Conservation (phyloP, 345 rosid species). For the Bruguiera parviflora region DNA sequence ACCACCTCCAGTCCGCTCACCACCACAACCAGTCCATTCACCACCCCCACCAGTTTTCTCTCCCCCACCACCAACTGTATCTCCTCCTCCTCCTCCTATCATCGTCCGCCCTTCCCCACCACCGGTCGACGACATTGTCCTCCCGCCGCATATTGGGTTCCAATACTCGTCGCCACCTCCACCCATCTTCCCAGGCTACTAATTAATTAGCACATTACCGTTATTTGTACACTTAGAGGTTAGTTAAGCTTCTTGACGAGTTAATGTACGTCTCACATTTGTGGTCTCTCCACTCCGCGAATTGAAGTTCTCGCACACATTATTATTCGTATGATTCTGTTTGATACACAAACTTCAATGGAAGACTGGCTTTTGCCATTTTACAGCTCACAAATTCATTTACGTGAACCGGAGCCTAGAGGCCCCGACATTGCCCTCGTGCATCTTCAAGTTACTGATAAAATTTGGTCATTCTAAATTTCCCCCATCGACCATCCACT, state of each 20-base stretch:
- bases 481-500: too few relatives aligned
- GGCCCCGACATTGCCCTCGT: too few relatives aligned
- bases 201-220: conserved; percentile 8
- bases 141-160: conserved; percentile 58
- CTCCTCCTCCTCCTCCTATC: conserved; percentile 17
- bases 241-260: neutral
- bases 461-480: too few relatives aligned
- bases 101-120: conserved; percentile 4
- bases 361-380: too few relatives aligned
- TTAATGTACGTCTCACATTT: neutral
- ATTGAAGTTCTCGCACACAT: too few relatives aligned
- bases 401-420: too few relatives aligned
- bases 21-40: conserved; percentile 24
- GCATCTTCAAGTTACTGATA: too few relatives aligned
- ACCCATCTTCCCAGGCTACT: conserved; percentile 66
- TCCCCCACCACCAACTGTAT: conserved; percentile 24
- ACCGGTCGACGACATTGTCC: conserved; percentile 16
- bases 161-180: conserved; percentile 78
- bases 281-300: too few relatives aligned
- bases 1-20: conserved; percentile 25
- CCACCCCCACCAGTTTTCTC: conserved; percentile 17
- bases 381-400: too few relatives aligned
- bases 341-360: too few relatives aligned
- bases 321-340: too few relatives aligned
- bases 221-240: neutral